Percentiles rank a stretch among this genome's conserved stretches.
These are phyloP conservation scores for Dendrocalamus latiflorus DNA, from an alignment of 202 grass and related monocot species.

Conservation along the genomic window DNA sequence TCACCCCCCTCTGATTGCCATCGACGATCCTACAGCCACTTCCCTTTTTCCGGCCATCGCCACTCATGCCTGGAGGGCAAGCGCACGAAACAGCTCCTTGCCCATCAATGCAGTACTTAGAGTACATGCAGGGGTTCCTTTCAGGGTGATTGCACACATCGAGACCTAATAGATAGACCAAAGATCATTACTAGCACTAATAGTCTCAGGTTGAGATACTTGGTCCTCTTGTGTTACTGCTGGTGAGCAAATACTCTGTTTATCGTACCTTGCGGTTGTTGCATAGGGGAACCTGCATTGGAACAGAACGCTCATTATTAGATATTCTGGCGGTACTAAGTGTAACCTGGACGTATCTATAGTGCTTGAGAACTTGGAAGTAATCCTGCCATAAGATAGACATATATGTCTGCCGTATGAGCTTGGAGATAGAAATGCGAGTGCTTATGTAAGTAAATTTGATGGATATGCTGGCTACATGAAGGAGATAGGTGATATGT, in stretches of 20 bases:
- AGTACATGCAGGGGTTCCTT: no score
- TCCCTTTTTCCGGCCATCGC: no score
- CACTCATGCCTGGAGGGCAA: no score
- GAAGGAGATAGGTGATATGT: background rate
- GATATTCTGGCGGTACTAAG: background rate
- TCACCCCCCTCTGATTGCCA: no score
- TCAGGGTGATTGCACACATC: no score
- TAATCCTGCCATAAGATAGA: background rate
- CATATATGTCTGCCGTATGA: background rate
- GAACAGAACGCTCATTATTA: background rate
- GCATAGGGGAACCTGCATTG: background rate
- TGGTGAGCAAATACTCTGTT: no score
- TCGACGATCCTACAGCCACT: no score
- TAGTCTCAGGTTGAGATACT: no score
- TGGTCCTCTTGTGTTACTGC: background rate
- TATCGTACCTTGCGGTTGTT: conserved; percentile 21
- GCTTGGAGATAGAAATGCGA: background rate
- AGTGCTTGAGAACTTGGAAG: background rate
- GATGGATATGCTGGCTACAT: background rate
- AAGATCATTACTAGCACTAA: background rate
- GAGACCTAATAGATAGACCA: no score
- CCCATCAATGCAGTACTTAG: no score
- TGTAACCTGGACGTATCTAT: background rate
- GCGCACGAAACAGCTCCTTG: no score
- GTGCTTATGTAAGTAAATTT: background rate